Evolutionary conservation across 1,284 basidiomycete genomes (phyloP).

Genomic region (Volvariella surrecta): DNA sequence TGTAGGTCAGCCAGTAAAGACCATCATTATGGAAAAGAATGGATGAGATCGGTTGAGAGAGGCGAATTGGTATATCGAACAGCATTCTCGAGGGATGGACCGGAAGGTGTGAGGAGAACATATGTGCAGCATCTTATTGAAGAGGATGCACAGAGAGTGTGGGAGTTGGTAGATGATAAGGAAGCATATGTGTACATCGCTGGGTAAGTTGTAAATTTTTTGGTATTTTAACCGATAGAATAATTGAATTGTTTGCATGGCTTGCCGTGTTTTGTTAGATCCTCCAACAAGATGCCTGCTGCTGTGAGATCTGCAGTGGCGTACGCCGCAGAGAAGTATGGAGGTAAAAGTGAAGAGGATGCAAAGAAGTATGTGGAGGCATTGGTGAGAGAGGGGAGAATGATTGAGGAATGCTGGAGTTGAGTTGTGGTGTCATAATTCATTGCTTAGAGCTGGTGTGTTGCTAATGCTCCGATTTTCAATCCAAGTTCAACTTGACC

Average conservation of each 20-base stretch:
- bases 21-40: slow-evolving; percentile 74
- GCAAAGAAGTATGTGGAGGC: slow-evolving; percentile 58
- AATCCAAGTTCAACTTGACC: no score
- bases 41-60: slow-evolving; percentile 40
- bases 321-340: slow-evolving; percentile 45
- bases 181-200: slow-evolving; percentile 74
- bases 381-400: slow-evolving; percentile 66
- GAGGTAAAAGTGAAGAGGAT: slow-evolving; percentile 44
- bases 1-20: slow-evolving; percentile 75
- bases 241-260: background rate
- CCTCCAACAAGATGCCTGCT: slow-evolving; percentile 92
- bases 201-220: slow-evolving; percentile 45
- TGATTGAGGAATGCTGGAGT: slow-evolving; percentile 93
- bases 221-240: slow-evolving; percentile 3
- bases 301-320: slow-evolving; percentile 72
- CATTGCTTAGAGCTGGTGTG: no score
- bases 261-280: slow-evolving; percentile 42
- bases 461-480: no score
- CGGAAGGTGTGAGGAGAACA: slow-evolving; percentile 45
- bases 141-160: slow-evolving; percentile 55
- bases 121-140: slow-evolving; percentile 87
- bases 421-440: slow-evolving; percentile 15
- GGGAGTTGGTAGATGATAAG: slow-evolving; percentile 50
- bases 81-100: slow-evolving; percentile 74
- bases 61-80: slow-evolving; percentile 53